Base-by-base conservation (phyloP, 2,329 filamentous ascomycete species). In the Colletotrichum nymphaeae region DNA sequence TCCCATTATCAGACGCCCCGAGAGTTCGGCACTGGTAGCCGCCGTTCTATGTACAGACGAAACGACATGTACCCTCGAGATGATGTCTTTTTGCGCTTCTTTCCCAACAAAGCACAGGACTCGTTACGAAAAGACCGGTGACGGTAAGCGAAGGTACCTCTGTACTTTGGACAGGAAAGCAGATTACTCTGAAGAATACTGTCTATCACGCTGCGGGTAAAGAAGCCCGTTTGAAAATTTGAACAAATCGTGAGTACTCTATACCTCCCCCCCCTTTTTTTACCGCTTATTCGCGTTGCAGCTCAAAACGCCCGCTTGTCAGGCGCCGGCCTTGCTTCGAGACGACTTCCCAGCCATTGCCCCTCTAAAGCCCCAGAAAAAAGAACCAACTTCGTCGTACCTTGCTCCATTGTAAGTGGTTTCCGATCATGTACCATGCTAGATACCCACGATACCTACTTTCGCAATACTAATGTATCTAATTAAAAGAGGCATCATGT, bases 201-300 rank as follows among this genome's bases (percentile, higher is more conserved):
- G 19, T 16, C 19, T 35, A 12, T 16, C 30, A 30, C 26, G 46
- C 28, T 11, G 26, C 52, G 53, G 42, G 26, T 69, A 52, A 69
- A 64, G 42, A 49, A 69, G 4, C 30, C 59, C 26, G 63, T 35
- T 32, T 16, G 32, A 62, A 60, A 69, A 16, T 53, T 55, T 22
- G 63, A 28, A 46, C 14, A 67, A 60, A 66, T 72, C 65, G 42
- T 26, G 42, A 46, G 59, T 72, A 69, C 70, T 30, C 55, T 19
- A 42, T 72, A 69, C 70, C 37, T 59, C 22, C 22, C 6, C 24
- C 24, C 6, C 24, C 24, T 53, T 65, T 64, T n/a, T 49, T 22
- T 73, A 73, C 70, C 70, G 70, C 70, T 56, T 65, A 55, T 73
- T 73, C 60, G 66, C 49, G 67, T 70, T 73, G 67, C 70, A 70